A percentile compares a stretch with the other conserved stretches of the same genome.
Conservation (phyloP, 139 green algal species). For the Chlamydomonas sp. region DNA sequence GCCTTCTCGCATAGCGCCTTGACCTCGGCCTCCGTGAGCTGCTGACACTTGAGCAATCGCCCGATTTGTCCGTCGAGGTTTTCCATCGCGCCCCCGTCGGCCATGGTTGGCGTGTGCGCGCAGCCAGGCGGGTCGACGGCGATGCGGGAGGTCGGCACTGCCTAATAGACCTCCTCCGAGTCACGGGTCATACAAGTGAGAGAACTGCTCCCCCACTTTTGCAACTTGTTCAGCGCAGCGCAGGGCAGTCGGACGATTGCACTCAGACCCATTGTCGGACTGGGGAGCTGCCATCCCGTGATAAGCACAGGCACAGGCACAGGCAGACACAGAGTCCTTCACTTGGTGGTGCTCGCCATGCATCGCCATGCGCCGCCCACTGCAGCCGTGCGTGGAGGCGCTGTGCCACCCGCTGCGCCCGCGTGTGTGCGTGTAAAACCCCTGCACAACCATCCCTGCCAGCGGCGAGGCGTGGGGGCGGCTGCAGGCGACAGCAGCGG, state of each 20-base stretch:
- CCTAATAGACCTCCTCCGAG: background rate
- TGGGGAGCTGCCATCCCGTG: too few relatives aligned
- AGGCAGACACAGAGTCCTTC: too few relatives aligned
- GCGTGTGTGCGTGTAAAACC: too few relatives aligned
- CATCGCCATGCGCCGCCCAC: background rate
- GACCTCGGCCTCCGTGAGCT: conserved; percentile 80
- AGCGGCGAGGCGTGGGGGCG: background rate
- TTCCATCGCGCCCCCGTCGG: background rate
- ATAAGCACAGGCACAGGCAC: too few relatives aligned
- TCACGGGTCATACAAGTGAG: background rate
- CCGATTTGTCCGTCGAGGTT: conserved; percentile 4
- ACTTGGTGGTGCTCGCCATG: too few relatives aligned
- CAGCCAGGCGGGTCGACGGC: background rate
- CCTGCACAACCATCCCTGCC: too few relatives aligned
- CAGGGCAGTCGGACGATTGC: too few relatives aligned
- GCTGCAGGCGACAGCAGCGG: background rate
- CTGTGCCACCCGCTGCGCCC: too few relatives aligned
- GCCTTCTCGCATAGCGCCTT: conserved; percentile 91
- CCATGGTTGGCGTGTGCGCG: background rate
- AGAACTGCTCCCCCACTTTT: background rate
- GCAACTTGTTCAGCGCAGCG: background rate
- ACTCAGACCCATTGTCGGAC: too few relatives aligned
- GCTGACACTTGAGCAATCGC: background rate
- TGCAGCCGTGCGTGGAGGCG: background rate
- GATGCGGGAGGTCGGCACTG: background rate